Evolutionary conservation across 305 asterid species (phyloP), one percentile per base, ranked within the genome.

Genomic region (Solanum chacoense): DNA sequence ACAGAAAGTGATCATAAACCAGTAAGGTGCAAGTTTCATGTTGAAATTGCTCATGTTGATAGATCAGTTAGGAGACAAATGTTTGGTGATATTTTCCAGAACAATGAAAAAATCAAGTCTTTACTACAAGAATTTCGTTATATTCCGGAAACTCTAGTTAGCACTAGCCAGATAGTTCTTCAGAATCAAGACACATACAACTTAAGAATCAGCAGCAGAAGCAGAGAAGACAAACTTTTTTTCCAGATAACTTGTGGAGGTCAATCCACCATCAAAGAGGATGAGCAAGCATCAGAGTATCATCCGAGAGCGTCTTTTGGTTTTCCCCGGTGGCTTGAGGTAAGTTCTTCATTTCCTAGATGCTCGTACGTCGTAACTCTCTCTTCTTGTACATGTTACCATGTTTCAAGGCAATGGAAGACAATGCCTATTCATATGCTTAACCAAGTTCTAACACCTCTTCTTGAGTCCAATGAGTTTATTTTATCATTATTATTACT

Each of bases 301-400:
- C 98, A 92, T 28, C 93, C 96, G 7, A 91, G 99, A 88, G 99
- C 94, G 87, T 93, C 96, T 18, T 94, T 91, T 31, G 98, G 99
- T 35, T 94, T 97, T 77, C 99, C 99, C 3, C 95, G 95, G 31
- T 97, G 99, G 99, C 98, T 97, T 45, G 94, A 97, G 99, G 99
- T 96, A 92, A 59, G 89, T 59, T 86, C 88, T 72, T 37, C 24
- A 38, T 71, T 38, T 71, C 38, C 28, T 38, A 26, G 83, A 67
- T 40, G 55, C 36, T n/a, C 76, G 5, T 69, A 85, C 8, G 26
- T 34, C 76, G 1, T 69, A 85, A 65, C 18, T 63, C 76, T 63
- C 59, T 85, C 78, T 67, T 85, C 80, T 2, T 18, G 2, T 42
- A 42, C 36, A 80, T 14, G 67, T 8, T 40, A 26, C 32, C 36